Evolutionary conservation across 73 alveolate species (phyloP).

Genomic region (Paramecium biaurelia): DNA sequence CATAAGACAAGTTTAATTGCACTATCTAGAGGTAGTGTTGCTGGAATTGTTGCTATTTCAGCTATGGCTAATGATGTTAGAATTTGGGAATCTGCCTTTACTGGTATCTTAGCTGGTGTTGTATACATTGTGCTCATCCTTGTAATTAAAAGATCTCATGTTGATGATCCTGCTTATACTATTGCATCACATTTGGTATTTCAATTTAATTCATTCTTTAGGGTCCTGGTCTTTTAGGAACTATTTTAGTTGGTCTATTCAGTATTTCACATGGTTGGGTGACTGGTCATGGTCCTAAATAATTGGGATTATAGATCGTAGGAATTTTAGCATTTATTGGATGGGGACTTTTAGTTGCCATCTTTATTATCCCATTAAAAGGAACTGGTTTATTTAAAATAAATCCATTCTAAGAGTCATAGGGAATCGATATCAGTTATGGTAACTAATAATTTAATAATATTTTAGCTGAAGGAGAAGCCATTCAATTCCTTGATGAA

Average conservation of each 20-base stretch:
- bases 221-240: conserved; percentile 29
- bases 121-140: neutral
- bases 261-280: neutral
- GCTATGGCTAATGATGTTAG: neutral
- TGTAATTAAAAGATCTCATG: neutral
- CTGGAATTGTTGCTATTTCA: conserved; percentile 36
- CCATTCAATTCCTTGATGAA: conserved; percentile 13
- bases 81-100: conserved; percentile 9
- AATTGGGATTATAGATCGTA: conserved; percentile 1
- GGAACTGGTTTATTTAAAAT: conserved; percentile 30
- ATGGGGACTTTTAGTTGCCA: neutral
- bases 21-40: conserved; percentile 22
- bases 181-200: conserved; percentile 29
- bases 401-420: neutral
- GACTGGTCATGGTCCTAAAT: neutral
- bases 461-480: conserved; percentile 34
- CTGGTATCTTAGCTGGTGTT: neutral
- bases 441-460: neutral
- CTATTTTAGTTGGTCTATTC: neutral
- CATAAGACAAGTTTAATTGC: conserved; percentile 3
- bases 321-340: conserved; percentile 31
- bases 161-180: conserved; percentile 49
- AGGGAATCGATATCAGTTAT: conserved; percentile 13
- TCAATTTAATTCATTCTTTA: neutral
- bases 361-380: neutral